These are phyloP conservation scores for Ophiosphaerella herpotricha DNA, from an alignment of 2,329 filamentous ascomycete genomes.

Conservation along the genomic window DNA sequence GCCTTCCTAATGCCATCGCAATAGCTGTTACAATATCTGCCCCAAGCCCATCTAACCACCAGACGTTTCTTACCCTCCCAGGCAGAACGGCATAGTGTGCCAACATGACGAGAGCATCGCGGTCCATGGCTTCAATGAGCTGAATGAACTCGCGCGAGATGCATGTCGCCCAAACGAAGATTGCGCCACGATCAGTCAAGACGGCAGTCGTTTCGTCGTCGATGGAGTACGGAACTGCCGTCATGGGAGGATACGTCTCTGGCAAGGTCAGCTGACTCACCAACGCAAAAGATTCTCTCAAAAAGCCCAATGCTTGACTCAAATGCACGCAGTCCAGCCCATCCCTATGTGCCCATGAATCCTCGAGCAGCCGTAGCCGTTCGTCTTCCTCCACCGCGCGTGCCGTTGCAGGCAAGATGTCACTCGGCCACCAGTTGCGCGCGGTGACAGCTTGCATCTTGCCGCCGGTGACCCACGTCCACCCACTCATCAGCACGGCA, in stretches of 20 bases:
- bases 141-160: constrained; percentile 37
- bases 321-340: constrained; percentile 20
- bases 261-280: constrained; percentile 37
- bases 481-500: constrained; percentile 37
- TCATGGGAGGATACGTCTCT: constrained; percentile 27
- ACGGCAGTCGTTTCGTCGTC: constrained; percentile 34
- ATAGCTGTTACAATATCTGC: constrained; percentile 39
- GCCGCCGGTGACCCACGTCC: constrained; percentile 35
- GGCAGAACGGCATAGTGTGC: constrained; percentile 47
- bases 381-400: constrained; percentile 36
- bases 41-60: constrained; percentile 44
- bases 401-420: constrained; percentile 23
- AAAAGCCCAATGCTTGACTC: constrained; percentile 25
- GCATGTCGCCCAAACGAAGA: constrained; percentile 38
- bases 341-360: constrained; percentile 28
- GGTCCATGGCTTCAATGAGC: constrained; percentile 35
- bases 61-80: constrained; percentile 38
- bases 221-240: constrained; percentile 33
- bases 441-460: constrained; percentile 31
- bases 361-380: constrained; percentile 27
- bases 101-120: constrained; percentile 43
- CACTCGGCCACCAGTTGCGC: constrained; percentile 41
- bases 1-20: constrained; percentile 37
- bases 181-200: constrained; percentile 39
- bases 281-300: constrained; percentile 38